phyloP scores from a whole-genome alignment of 257 asterid species.

The Vinca minor region DNA sequence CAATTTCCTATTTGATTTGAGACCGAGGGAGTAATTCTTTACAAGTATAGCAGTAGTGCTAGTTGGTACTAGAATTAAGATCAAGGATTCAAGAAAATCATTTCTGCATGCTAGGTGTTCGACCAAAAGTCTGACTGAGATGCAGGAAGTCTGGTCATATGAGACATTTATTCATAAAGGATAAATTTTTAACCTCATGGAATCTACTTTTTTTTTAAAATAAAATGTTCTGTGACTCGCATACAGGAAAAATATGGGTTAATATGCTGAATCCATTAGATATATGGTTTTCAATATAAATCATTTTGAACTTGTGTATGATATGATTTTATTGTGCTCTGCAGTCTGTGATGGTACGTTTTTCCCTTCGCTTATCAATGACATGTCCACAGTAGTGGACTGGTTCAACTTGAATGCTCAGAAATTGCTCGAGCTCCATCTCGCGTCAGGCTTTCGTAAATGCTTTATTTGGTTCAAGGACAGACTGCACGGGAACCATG shows the following conservation, averaged over 20 bases:
- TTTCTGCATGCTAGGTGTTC: neutral
- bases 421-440: conserved; percentile 61
- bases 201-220: neutral
- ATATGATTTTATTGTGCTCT: conserved; percentile 4
- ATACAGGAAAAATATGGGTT: no score
- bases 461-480: conserved; percentile 57
- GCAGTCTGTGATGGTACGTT: conserved; percentile 92
- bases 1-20: no score
- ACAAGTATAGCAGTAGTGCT: no score
- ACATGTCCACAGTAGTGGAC: conserved; percentile 86
- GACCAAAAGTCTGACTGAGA: no score
- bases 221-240: no score
- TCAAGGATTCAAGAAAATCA: neutral
- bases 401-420: conserved; percentile 69
- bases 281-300: neutral
- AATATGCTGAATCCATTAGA: no score
- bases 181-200: neutral
- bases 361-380: conserved; percentile 73
- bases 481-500: conserved; percentile 47
- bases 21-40: no score
- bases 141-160: neutral
- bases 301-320: neutral
- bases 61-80: no score
- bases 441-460: conserved; percentile 62
- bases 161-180: neutral